Base-by-base conservation (phyloP, 306 rosid genomes). In the Gillenia trifoliata region DNA sequence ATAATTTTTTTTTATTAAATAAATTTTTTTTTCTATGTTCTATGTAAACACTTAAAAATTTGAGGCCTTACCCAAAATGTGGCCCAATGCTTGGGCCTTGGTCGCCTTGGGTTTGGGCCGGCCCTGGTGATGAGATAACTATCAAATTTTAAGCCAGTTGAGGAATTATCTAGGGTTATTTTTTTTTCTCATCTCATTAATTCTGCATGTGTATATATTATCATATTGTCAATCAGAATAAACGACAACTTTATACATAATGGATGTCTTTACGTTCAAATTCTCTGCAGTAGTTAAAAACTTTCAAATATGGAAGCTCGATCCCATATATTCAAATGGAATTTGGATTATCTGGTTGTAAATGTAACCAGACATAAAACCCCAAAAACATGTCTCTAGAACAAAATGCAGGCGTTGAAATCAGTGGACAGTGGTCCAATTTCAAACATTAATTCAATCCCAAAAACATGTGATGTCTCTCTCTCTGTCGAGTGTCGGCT, bases 391-490 rank as follows among this genome's bases (percentile, higher is more conserved):
- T 28, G 34, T 66, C 25, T 45, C 70, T 66, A 64, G 29, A 63
- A 50, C 65, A 25, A 76, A 56, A 30, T 61, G 54, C 38, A 26
- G 36, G 28, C 38, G 49, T 79, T 49, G 55, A 49, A 66, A 55
- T 38, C 63, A 64, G 49, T 72, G n/a, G 59, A 13, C 65, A 8
- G 45, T 52, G 57, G 74, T n/a, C 79, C 73, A 54, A 45, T 68
- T 68, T 20, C 75, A 60, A 41, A 66, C 41, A 23, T 59, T 30
- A 30, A 29, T 23, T 2, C 6, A 57, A 71, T 33, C 77, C 59
- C 49, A 34, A 45, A 73, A 77, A 73, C 85, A 84, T 81, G 79
- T 69, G 34, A 34, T 85, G 86, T 85, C 86, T 33, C 79, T 33
- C 79, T 73, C 69, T 47, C 3, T 47, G 52, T 47, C 52, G 20